These are phyloP conservation scores for Annulohypoxylon stygium DNA, from an alignment of 495 filamentous ascomycete species.

Conservation along the genomic window DNA sequence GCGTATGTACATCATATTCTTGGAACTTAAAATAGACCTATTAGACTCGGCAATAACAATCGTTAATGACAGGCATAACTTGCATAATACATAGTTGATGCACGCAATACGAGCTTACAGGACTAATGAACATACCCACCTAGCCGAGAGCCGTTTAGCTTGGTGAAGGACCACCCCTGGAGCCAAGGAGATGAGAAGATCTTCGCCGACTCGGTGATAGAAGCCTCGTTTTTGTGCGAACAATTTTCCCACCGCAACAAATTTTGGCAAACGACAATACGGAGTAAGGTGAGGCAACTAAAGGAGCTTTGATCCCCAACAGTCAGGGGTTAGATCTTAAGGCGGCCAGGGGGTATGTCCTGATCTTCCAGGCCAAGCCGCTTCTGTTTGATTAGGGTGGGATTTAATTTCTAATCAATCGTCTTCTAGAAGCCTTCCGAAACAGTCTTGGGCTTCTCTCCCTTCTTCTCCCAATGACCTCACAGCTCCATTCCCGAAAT, in stretches of 20 bases:
- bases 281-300: conserved; percentile 9
- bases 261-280: conserved; percentile 25
- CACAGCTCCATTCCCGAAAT: conserved; percentile 17
- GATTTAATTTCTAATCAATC: conserved; percentile 39
- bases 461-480: conserved; percentile 34
- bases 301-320: conserved; percentile 11
- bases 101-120: conserved; percentile 38
- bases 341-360: conserved; percentile 34
- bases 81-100: conserved; percentile 28
- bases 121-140: conserved; percentile 18
- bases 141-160: conserved; percentile 20
- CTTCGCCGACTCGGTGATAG: conserved; percentile 18
- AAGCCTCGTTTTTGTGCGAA: conserved; percentile 41
- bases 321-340: conserved; percentile 18
- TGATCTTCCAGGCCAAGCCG: conserved; percentile 36
- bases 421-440: conserved; percentile 47
- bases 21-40: conserved; percentile 39
- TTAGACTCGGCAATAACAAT: conserved; percentile 14
- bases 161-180: conserved; percentile 13
- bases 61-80: conserved; percentile 16
- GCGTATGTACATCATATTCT: conserved; percentile 11
- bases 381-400: conserved; percentile 43
- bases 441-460: conserved; percentile 28
- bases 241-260: conserved; percentile 37
- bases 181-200: conserved; percentile 17